Evolutionary conservation across 805 yeast genomes (phyloP).

Genomic region (Hanseniaspora lindneri): DNA sequence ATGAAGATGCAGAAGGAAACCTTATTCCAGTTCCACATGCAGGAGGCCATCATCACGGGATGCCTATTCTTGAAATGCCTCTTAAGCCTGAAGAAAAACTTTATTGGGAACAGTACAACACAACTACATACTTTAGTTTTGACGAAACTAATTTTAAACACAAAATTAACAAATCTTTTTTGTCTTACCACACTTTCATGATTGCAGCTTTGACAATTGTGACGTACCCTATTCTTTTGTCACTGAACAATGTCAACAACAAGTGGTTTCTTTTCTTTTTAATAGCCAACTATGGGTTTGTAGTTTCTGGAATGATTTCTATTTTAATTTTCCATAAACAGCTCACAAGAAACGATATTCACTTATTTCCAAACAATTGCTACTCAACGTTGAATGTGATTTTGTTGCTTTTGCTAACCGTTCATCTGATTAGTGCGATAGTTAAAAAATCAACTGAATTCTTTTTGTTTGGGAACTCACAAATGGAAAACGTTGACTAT

Average conservation of each 20-base stretch:
- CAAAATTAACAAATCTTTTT: constrained; percentile 36
- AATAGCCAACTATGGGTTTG: constrained; percentile 37
- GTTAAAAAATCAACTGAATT: constrained; percentile 35
- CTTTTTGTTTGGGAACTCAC: constrained; percentile 5
- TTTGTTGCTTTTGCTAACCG: constrained; percentile 39
- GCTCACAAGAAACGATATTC: constrained; percentile 35
- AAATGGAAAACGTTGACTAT: not conserved
- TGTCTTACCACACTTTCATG: constrained; percentile 44
- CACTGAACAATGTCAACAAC: constrained; percentile 49
- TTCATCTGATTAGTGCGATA: constrained; percentile 47
- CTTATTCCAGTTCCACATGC: constrained; percentile 39
- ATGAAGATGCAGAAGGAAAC: constrained; percentile 17
- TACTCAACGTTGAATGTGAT: constrained; percentile 57
- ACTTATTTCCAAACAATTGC: constrained; percentile 63
- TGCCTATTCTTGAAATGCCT: constrained; percentile 53
- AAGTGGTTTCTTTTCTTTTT: constrained; percentile 48
- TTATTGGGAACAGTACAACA: constrained; percentile 70
- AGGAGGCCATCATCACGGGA: constrained; percentile 46
- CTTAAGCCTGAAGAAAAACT: constrained; percentile 59
- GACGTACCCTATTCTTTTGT: constrained; percentile 56
- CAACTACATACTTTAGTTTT: constrained; percentile 57
- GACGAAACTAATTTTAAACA: constrained; percentile 27
- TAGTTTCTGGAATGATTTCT: constrained; percentile 41
- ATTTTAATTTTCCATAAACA: constrained; percentile 47
- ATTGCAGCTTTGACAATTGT: constrained; percentile 37